Conservation (phyloP, 805 yeast species). For the Cyberlindnera veronae region DNA sequence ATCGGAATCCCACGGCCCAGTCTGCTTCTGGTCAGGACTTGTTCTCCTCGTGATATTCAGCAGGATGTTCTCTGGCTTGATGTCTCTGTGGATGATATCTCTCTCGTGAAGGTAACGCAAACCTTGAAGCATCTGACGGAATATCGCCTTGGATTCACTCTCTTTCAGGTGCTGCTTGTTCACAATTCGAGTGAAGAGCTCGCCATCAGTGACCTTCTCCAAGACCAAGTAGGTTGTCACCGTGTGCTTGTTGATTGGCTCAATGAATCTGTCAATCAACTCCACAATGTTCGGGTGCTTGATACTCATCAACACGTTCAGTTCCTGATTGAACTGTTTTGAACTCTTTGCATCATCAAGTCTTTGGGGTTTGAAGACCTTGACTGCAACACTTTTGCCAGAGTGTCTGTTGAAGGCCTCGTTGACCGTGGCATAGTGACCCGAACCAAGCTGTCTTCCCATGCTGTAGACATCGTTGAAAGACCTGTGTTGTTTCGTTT, state of each 20-base stretch:
- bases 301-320: constrained; percentile 59
- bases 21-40: constrained; percentile 25
- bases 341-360: constrained; percentile 38
- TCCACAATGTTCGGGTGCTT: constrained; percentile 71
- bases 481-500: constrained; percentile 27
- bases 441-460: constrained; percentile 65
- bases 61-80: constrained; percentile 75
- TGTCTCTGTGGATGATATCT: constrained; percentile 74
- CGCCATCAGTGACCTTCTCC: constrained; percentile 74
- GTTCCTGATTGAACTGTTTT: constrained; percentile 56
- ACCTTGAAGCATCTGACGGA: constrained; percentile 64
- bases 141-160: constrained; percentile 58
- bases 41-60: constrained; percentile 44
- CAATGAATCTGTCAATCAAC: constrained; percentile 56
- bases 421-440: constrained; percentile 80
- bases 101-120: constrained; percentile 61
- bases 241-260: constrained; percentile 44
- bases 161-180: constrained; percentile 58
- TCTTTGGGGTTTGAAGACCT: constrained; percentile 61
- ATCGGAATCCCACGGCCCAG: constrained; percentile 43
- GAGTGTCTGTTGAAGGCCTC: constrained; percentile 57
- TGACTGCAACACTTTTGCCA: constrained; percentile 67
- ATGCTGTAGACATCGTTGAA: constrained; percentile 50
- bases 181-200: constrained; percentile 68
- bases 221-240: constrained; percentile 55